Conservation (phyloP, 2,329 filamentous ascomycete genomes). For the Trichoderma sp. region DNA sequence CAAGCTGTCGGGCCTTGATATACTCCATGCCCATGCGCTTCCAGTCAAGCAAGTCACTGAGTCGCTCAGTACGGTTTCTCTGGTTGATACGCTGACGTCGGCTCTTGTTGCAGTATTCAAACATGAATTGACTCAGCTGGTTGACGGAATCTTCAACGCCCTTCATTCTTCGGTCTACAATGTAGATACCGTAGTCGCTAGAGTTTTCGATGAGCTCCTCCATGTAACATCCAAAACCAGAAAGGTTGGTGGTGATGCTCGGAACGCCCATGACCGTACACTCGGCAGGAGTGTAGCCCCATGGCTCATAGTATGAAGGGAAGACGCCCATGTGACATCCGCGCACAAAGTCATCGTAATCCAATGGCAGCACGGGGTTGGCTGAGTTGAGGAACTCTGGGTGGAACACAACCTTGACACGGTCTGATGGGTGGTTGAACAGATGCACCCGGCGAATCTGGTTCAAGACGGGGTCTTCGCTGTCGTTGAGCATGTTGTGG, state of each 20-base stretch:
- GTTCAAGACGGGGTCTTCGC: slow-evolving; percentile 91
- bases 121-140: slow-evolving; percentile 85
- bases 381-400: slow-evolving; percentile 96
- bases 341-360: slow-evolving; percentile 98
- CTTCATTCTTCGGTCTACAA: slow-evolving; percentile 93
- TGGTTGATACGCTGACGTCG: slow-evolving; percentile 98
- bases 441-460: slow-evolving; percentile 94
- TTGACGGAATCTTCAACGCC: slow-evolving; percentile 97
- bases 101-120: slow-evolving; percentile 89
- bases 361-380: slow-evolving; percentile 90
- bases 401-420: slow-evolving; percentile 97
- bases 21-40: slow-evolving; percentile 99
- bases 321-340: slow-evolving; percentile 96
- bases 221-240: slow-evolving; percentile 99
- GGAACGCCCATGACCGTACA: slow-evolving; percentile 99
- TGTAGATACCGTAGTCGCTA: slow-evolving; percentile 97
- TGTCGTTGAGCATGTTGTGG: slow-evolving; percentile 96
- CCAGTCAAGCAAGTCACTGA: slow-evolving; percentile 96
- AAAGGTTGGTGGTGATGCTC: slow-evolving; percentile 96
- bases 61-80: slow-evolving; percentile 89
- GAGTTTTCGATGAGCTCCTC: slow-evolving; percentile 98
- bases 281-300: slow-evolving; percentile 97
- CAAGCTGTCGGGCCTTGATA: slow-evolving; percentile 93
- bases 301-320: slow-evolving; percentile 97
- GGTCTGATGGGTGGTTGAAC: slow-evolving; percentile 92